Conservation (phyloP, 805 yeast genomes). For the Candida nitratophila region DNA sequence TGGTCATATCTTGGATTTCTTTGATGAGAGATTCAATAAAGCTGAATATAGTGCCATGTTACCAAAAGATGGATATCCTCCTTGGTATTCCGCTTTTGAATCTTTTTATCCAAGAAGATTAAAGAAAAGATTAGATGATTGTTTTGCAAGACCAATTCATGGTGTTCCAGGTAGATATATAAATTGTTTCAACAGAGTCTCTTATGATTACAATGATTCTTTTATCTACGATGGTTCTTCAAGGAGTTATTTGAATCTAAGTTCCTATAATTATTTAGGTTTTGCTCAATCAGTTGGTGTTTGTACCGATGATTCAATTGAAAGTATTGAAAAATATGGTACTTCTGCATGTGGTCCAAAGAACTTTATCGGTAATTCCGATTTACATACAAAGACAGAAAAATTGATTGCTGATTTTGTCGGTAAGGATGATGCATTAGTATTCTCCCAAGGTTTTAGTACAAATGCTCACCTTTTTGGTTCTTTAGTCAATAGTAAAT, state of each 20-base stretch:
- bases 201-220: constrained; percentile 56
- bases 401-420: constrained; percentile 72
- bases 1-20: constrained; percentile 87
- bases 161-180: constrained; percentile 96
- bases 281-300: constrained; percentile 93
- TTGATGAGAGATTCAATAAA: constrained; percentile 69
- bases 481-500: constrained; percentile 76
- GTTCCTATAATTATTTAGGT: constrained; percentile 91
- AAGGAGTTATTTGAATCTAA: constrained; percentile 73
- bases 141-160: constrained; percentile 92
- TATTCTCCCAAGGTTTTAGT: constrained; percentile 93
- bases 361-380: constrained; percentile 65
- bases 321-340: constrained; percentile 62
- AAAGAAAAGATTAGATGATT: constrained; percentile 86
- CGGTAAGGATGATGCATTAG: constrained; percentile 82
- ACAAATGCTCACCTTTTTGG: constrained; percentile 88
- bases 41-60: constrained; percentile 57
- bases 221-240: constrained; percentile 73
- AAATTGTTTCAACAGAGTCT: constrained; percentile 69
- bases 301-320: constrained; percentile 76
- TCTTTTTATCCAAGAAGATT: constrained; percentile 88
- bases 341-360: constrained; percentile 76
- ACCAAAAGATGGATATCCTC: constrained; percentile 87
- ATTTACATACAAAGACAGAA: constrained; percentile 71
- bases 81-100: constrained; percentile 92